These are phyloP conservation scores for Pseudophaeomoniella oleicola DNA, from an alignment of 2,329 filamentous ascomycete species.

Conservation along the genomic window DNA sequence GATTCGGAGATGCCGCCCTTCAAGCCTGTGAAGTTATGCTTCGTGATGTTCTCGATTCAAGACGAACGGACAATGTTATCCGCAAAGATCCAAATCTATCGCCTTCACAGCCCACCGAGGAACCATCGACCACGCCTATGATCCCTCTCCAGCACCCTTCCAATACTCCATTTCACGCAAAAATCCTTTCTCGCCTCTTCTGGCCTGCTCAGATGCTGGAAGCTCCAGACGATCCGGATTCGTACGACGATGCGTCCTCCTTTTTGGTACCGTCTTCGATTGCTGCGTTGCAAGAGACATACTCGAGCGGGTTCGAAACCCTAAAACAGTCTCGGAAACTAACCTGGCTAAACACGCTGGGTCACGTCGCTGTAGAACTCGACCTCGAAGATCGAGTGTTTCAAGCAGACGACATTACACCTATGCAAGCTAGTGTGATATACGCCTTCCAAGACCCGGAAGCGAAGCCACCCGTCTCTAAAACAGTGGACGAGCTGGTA, in stretches of 20 bases:
- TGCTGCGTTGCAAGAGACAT: conserved; percentile 48
- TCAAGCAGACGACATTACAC: conserved; percentile 48
- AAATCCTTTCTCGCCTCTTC: conserved; percentile 82
- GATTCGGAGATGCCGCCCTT: conserved; percentile 71
- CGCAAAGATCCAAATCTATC: conserved; percentile 34
- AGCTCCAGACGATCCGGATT: conserved; percentile 32
- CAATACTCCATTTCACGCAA: conserved; percentile 49
- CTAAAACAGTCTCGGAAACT: conserved; percentile 77
- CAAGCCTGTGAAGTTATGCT: conserved; percentile 98
- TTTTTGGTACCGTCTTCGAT: conserved; percentile 32
- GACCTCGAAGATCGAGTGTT: conserved; percentile 70
- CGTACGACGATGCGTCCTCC: conserved; percentile 3
- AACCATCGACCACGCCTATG: conserved; percentile 10
- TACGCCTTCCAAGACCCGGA: conserved; percentile 55
- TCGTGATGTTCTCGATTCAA: conserved; percentile 76
- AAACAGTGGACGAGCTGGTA: conserved; percentile 28
- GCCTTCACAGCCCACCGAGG: conserved; percentile 8
- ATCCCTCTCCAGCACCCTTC: conserved; percentile 19
- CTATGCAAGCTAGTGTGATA: conserved; percentile 74
- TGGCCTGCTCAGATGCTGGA: conserved; percentile 70
- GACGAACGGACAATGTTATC: conserved; percentile 55
- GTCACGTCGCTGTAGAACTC: conserved; percentile 65
- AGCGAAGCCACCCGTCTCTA: conserved; percentile 17
- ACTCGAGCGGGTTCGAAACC: conserved; percentile 60
- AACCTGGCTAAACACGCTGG: conserved; percentile 73